Base-by-base conservation (phyloP, 2,329 filamentous ascomycete genomes). In the Nothophaeocryptopus gaeumannii region DNA sequence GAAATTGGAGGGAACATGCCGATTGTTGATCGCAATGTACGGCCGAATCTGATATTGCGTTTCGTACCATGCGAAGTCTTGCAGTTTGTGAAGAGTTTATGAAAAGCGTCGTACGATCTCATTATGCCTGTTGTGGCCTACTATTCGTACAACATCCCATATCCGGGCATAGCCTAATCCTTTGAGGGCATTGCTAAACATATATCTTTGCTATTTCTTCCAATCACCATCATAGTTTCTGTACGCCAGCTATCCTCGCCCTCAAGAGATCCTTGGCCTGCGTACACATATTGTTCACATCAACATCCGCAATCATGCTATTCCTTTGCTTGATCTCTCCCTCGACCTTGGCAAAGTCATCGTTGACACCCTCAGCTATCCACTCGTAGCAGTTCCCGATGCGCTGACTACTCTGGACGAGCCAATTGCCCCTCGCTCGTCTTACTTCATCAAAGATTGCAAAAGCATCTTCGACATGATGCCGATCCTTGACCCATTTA, bases 351-450 rank as follows among this genome's bases (percentile, higher is more conserved):
- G 9, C 37, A 10, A 60, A 58, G 39, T 61, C 54, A 12, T 55
- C 47, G 2, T 53, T 55, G 4, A 58, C 45, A 2, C 58, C 58
- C 8, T 62, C 53, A 2, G 54, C 60, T n/a, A 57, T 61, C 47
- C 64, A 67, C 44, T 67, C 68, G 33, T 73, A 74, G 13, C 74
- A 57, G n/a, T 71, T 65, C 2, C 70, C 68, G 1, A 67, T 66
- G 12, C 66, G 63, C 11, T 70, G 62, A 32, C 71, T 74, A 35
- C 68, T 69, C 31, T 62, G 50, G 7, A 78, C 70, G 0, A 78
- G 65, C 67, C 69, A 74, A 56, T 76, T 73, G 1, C 71, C 72
- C 5, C 75, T 65, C 33, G 68, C 68, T 11, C 68, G 65, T 2
- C 76, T 60, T 2, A 69, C 60, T 0, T 63, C 57, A 33, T 68